Evolutionary conservation across 495 filamentous ascomycete genomes (phyloP), one percentile per base, ranked within the genome.

Genomic region (Aspergillus wentii): DNA sequence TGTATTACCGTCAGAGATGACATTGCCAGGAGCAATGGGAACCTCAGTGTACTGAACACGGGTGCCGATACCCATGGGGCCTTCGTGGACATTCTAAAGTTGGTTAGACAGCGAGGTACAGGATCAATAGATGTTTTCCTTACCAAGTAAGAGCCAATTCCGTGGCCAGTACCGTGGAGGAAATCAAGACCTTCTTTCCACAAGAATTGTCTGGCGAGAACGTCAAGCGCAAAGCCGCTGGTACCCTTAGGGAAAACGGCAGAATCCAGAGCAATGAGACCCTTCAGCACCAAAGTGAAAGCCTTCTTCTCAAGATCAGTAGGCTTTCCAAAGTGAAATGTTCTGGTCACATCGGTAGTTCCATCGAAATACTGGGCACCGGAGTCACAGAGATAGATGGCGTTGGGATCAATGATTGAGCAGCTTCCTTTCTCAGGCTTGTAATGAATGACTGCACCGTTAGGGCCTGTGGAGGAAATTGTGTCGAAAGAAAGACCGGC

Each of bases 371-470:
- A 99, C 60, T 99, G 94, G 15, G 83, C 91, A 17, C 94, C 94
- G 16, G 92, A 97, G 57, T 99, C 94, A 55, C 94, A 99, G 25
- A 99, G 79, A 54, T 97, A 99, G 40, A 99, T 79, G 11, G 80
- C 79, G 16, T 80, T 79, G 5, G 90, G 88, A 46, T 99, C 90
- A 46, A 99, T 86, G 27, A 75, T 72, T 25, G 87, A 73, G 63
- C 94, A 97, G 43, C 68, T 78, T 35, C 86, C 87, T 35, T 74
- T 75, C 51, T 95, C 85, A 0, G 94, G 94, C 51, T 88, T 91
- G 68, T 99, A 99, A 60, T 99, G 94, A 31, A 99, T 97, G 13
- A 99, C 79, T 2, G 94, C 94, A 22, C 90, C 92, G 65, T 99
- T 97, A 15, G 92, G 65, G 4, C 94, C 94, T 1, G 88, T 95